These are phyloP conservation scores for Termitomyces sp. DNA, from an alignment of 768 basidiomycete species.

Conservation along the genomic window DNA sequence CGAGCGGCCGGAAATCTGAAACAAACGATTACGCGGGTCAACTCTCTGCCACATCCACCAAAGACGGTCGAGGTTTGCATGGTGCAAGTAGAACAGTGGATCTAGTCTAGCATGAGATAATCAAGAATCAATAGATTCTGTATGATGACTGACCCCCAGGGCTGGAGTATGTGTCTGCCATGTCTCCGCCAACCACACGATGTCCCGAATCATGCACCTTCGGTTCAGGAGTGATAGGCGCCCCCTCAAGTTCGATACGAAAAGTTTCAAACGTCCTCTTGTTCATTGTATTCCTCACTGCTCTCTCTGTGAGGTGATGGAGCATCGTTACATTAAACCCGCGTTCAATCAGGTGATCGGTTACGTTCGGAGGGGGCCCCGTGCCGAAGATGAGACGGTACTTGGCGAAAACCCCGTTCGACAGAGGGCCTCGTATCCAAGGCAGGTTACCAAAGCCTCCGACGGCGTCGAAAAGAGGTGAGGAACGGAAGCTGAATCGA, in stretches of 20 bases:
- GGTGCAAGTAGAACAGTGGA: constrained; percentile 37
- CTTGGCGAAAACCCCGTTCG: constrained; percentile 31
- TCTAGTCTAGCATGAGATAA: constrained; percentile 17
- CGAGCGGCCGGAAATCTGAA: constrained; percentile 32
- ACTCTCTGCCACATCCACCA: constrained; percentile 37
- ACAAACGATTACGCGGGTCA: constrained; percentile 21
- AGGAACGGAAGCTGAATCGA: constrained; percentile 23
- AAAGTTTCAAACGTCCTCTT: constrained; percentile 29
- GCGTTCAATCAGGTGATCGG: constrained; percentile 29
- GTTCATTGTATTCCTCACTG: constrained; percentile 11
- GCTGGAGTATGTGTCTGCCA: constrained; percentile 32
- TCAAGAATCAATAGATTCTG: background rate
- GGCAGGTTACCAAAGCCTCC: constrained; percentile 38
- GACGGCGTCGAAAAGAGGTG: constrained; percentile 31
- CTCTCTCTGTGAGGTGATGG: constrained; percentile 17
- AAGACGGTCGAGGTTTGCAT: constrained; percentile 36
- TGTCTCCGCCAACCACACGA: constrained; percentile 30
- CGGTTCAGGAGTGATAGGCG: constrained; percentile 19
- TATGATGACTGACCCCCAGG: constrained; percentile 28
- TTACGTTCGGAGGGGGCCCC: constrained; percentile 25
- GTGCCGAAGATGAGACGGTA: constrained; percentile 31
- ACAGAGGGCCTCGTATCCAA: constrained; percentile 21
- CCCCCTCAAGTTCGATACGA: constrained; percentile 33
- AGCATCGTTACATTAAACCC: constrained; percentile 20
- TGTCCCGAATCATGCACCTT: constrained; percentile 35